Evolutionary conservation across 2,329 filamentous ascomycete species (phyloP), one percentile per base, ranked within the genome.

Genomic region (Cladophialophora bantiana): DNA sequence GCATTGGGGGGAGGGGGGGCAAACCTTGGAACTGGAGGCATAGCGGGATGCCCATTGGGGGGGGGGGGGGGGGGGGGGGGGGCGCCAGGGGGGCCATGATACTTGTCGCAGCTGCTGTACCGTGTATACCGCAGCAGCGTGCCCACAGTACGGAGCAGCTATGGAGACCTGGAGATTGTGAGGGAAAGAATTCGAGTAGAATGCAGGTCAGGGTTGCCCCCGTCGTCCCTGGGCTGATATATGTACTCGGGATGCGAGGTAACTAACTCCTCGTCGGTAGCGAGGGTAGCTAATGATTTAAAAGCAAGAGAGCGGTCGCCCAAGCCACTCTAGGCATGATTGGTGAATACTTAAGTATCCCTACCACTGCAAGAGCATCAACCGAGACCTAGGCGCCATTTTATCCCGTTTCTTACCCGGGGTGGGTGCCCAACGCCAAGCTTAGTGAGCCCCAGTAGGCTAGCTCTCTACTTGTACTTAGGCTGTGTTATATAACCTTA

Each of bases 201-300:
- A n/a, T 3, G 15, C 45, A 50, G 18, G 45, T 26, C 26, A 26
- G 26, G 12, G 18, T 9, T 20, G 18, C 18, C 45, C 45, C 20
- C 45, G 38, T 50, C 45, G 45, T 50, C n/a, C 45, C 18, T 10
- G 45, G 45, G 18, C 18, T 50, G 45, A 50, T 50, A 50, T 50
- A 50, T 50, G 45, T 26, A 26, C 26, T 26, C 26, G 26, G 26
- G 2, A 26, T 26, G 26, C 26, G 3, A 26, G 26, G 26, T 26
- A 26, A 26, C 26, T 26, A 26, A 26, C 26, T 26, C 2, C 26
- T 26, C 26, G 26, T 26, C 26, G 26, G 26, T 26, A 26, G 26
- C 26, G 26, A 26, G 26, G 26, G 26, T 26, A 50, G 10, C 40
- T 13, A 7, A 12, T 40, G 18, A 18, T n/a, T 45, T 18, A 18